phyloP scores from a whole-genome alignment of 1,139 yeast genomes.

The Geotrichum histeridarum region DNA sequence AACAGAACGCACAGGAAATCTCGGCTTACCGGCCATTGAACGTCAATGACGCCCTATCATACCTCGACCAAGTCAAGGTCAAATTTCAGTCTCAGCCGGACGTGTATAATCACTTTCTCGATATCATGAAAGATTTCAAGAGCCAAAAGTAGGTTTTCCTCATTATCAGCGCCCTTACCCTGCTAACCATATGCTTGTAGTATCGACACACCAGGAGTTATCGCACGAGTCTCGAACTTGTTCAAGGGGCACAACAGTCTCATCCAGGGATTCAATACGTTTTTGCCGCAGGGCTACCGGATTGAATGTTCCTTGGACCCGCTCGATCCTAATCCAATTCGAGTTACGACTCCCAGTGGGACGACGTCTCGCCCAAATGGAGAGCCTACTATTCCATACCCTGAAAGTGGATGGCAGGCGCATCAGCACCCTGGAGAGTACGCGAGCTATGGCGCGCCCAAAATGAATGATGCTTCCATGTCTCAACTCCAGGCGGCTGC shows the following conservation, averaged over 20 bases:
- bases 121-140: conserved; percentile 97
- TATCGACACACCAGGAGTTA: conserved; percentile 97
- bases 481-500: conserved; percentile 42
- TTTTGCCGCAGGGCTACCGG: conserved; percentile 95
- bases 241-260: conserved; percentile 89
- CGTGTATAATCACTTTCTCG: conserved; percentile 91
- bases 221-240: conserved; percentile 84
- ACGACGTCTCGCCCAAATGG: conserved; percentile 66
- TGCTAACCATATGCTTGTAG: conserved; percentile 33
- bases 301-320: conserved; percentile 90
- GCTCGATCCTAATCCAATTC: conserved; percentile 83
- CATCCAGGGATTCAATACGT: conserved; percentile 95
- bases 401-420: conserved; percentile 20
- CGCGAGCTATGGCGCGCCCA: background rate
- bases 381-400: conserved; percentile 23
- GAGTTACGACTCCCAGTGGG: conserved; percentile 94
- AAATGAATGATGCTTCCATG: conserved; percentile 26
- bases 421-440: conserved; percentile 1
- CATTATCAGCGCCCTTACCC: background rate
- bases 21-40: conserved; percentile 72
- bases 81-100: conserved; percentile 92
- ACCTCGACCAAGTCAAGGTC: conserved; percentile 89
- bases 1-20: conserved; percentile 27
- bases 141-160: conserved; percentile 58
- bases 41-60: conserved; percentile 92